A percentile compares a stretch with the other conserved stretches of the same genome.
phyloP scores from a whole-genome alignment of 768 basidiomycete genomes.

The Hypsizygus marmoreus region DNA sequence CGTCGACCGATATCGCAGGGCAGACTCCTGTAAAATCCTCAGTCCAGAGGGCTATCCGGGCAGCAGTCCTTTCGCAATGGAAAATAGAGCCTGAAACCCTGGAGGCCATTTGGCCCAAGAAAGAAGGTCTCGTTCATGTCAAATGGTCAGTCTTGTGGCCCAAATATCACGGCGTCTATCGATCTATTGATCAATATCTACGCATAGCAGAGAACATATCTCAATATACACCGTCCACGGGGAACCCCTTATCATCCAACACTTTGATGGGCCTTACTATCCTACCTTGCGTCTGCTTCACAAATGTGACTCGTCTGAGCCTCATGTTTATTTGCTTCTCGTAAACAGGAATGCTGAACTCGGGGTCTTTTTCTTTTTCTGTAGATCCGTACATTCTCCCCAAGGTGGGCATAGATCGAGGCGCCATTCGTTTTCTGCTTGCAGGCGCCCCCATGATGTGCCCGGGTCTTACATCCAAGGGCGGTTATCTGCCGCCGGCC shows the following conservation, averaged over 20 bases:
- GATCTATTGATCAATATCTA: constrained; percentile 23
- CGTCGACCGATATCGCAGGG: constrained; percentile 80
- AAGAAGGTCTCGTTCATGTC: constrained; percentile 88
- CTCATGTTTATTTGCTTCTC: constrained; percentile 3
- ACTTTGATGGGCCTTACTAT: constrained; percentile 90
- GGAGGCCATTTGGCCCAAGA: constrained; percentile 98
- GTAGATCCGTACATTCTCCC: constrained; percentile 91
- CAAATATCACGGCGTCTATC: constrained; percentile 11
- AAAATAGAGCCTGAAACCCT: constrained; percentile 78
- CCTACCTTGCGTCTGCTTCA: constrained; percentile 90
- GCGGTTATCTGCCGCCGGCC: constrained; percentile 82
- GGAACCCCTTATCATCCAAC: constrained; percentile 92
- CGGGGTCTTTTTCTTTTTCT: constrained; percentile 5
- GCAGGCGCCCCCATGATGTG: constrained; percentile 97
- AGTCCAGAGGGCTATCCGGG: constrained; percentile 86
- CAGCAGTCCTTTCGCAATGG: constrained; percentile 79
- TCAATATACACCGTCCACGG: constrained; percentile 89
- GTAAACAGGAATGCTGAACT: background rate
- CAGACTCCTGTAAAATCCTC: constrained; percentile 94
- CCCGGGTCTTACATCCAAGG: constrained; percentile 91
- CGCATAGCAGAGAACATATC: constrained; percentile 87
- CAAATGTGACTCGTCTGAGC: constrained; percentile 85
- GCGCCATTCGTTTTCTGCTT: constrained; percentile 96
- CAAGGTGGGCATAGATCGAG: constrained; percentile 88
- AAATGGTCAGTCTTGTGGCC: constrained; percentile 74